Base-by-base conservation (phyloP, 345 rosid species). In the Chamaenerion angustifolium region DNA sequence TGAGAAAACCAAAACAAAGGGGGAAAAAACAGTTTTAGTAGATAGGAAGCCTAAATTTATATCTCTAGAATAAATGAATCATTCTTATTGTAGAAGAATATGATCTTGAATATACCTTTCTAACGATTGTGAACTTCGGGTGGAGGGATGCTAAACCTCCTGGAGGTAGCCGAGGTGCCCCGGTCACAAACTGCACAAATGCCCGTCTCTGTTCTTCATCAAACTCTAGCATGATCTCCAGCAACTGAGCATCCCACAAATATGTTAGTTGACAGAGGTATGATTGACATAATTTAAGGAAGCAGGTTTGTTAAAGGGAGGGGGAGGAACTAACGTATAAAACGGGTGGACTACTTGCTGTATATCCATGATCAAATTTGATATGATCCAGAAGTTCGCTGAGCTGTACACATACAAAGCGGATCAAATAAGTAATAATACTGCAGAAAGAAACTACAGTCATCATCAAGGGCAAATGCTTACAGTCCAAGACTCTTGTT, bases 351-450 rank as follows among this genome's bases (percentile, higher is more conserved):
- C 98, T 90, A 77, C 98, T 86, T 16, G 86, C 82, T n/a, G 98
- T 83, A 67, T 90, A 90, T 68, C 95, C 98, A 55, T 90, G 98
- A 74, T 90, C 98, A 42, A 86, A 86, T 75, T 90, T 90, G 67
- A 90, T 69, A 67, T 90, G 88, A 68, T 90, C 95, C 73, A 78
- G 56, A 31, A 86, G 77, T 62, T 86, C 92, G 54, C 75, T 78
- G 60, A 70, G 71, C 94, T 86, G 88, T 68, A 48, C 12, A 55
- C 40, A 11, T 48, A 16, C 8, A 37, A 9, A 51, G 14, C 42
- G 31, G 3, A 55, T 44, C 13, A 43, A n/a, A 49, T 1, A 54
- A 23, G 19, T 48, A 56, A 54, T 2, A 13, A 37, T 42, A 11
- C 43, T 27, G 37, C n/a, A 4, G 17, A 4, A 42, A 49, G 15